Conservation (phyloP, 2,329 filamentous ascomycete genomes). For the Scolecobasidium constrictum region DNA sequence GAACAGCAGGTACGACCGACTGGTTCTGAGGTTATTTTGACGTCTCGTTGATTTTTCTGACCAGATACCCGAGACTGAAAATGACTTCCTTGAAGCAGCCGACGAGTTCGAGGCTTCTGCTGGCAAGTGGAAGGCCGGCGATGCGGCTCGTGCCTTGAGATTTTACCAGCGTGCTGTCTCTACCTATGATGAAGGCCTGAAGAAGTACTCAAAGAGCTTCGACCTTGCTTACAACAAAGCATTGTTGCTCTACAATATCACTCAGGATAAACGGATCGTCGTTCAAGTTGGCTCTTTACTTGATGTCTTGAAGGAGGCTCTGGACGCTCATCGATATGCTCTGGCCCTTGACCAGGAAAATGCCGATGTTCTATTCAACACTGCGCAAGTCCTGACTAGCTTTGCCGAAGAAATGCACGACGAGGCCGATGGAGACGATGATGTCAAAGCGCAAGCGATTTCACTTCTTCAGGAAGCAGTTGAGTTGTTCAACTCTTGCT, state of each 20-base stretch:
- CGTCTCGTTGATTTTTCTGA: not conserved
- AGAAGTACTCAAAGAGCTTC: slow-evolving; percentile 49
- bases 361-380: slow-evolving; percentile 60
- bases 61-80: slow-evolving; percentile 47
- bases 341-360: slow-evolving; percentile 50
- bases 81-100: slow-evolving; percentile 58
- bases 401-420: slow-evolving; percentile 51
- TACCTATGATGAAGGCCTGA: slow-evolving; percentile 52
- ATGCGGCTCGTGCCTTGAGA: slow-evolving; percentile 52
- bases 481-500: slow-evolving; percentile 44
- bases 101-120: slow-evolving; percentile 61
- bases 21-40: too few species aligned
- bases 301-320: slow-evolving; percentile 47
- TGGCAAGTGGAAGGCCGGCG: slow-evolving; percentile 61
- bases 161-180: slow-evolving; percentile 56
- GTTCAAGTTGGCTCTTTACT: slow-evolving; percentile 44
- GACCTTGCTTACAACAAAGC: slow-evolving; percentile 70
- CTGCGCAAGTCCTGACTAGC: slow-evolving; percentile 56
- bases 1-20: not conserved
- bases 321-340: slow-evolving; percentile 54
- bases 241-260: slow-evolving; percentile 57
- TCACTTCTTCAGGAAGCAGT: slow-evolving; percentile 49
- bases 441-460: slow-evolving; percentile 35
- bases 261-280: slow-evolving; percentile 54
- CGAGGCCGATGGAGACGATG: slow-evolving; percentile 34